Conservation (phyloP, 805 yeast genomes). For the Candida namnaoensis region DNA sequence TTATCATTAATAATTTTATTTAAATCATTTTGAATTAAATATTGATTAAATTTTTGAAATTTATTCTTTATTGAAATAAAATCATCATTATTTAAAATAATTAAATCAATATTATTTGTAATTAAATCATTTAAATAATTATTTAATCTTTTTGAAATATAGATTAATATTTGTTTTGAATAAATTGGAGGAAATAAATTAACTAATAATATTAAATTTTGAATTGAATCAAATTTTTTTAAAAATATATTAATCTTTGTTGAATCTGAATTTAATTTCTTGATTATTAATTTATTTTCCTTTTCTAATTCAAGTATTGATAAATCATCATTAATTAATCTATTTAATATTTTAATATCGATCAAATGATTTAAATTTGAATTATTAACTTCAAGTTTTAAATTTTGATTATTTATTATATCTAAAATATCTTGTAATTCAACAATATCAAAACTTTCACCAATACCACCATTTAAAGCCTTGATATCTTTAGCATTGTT, state of each 20-base stretch:
- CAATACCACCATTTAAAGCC: constrained; percentile 1
- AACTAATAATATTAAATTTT: constrained; percentile 10
- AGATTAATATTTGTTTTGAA: constrained; percentile 7
- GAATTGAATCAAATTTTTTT: constrained; percentile 7
- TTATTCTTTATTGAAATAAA: constrained; percentile 7
- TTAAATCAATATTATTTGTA: constrained; percentile 9
- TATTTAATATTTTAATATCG: constrained; percentile 7
- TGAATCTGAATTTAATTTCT: neutral
- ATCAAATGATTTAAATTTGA: constrained; percentile 9
- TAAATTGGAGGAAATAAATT: constrained; percentile 6
- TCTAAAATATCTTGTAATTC: constrained; percentile 7
- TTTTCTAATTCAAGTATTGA: constrained; percentile 1
- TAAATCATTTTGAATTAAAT: constrained; percentile 4
- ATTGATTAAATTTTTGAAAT: constrained; percentile 14
- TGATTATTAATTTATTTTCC: constrained; percentile 1
- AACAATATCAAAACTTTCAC: constrained; percentile 6
- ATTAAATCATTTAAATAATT: constrained; percentile 13
- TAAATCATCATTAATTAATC: constrained; percentile 1
- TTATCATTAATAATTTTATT: constrained; percentile 8
- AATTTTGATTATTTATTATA: constrained; percentile 3
- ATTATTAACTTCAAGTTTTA: constrained; percentile 1
- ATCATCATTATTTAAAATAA: constrained; percentile 3
- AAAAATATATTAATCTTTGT: neutral
- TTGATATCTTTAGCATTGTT: constrained; percentile 9
- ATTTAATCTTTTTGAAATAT: constrained; percentile 12